Evolutionary conservation across 495 filamentous ascomycete species (phyloP).

Genomic region (Parathielavia hyrcaniae): DNA sequence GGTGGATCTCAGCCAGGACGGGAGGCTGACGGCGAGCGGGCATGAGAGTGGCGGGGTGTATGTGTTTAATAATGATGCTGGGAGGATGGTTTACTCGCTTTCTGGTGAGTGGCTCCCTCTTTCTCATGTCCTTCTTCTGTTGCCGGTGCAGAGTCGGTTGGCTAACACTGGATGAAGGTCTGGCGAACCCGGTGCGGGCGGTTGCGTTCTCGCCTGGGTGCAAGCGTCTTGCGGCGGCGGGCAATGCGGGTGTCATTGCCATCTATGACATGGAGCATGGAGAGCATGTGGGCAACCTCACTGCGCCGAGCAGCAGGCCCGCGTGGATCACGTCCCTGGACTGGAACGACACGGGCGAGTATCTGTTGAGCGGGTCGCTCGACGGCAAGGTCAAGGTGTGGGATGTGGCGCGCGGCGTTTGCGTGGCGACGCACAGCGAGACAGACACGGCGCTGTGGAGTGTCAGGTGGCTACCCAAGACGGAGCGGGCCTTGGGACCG

Average conservation of each 20-base stretch:
- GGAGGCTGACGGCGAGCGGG: constrained; percentile 78
- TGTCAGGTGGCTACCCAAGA: constrained; percentile 83
- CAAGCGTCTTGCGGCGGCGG: constrained; percentile 83
- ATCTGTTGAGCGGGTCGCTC: constrained; percentile 76
- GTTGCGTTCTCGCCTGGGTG: constrained; percentile 82
- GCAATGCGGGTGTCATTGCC: constrained; percentile 80
- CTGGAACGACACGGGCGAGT: constrained; percentile 93
- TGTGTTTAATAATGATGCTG: constrained; percentile 87
- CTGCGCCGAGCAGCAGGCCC: constrained; percentile 51
- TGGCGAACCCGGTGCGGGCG: constrained; percentile 75
- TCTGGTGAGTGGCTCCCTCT: constrained; percentile 50
- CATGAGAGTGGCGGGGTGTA: constrained; percentile 93
- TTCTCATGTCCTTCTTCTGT: too few species aligned
- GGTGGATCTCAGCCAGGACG: constrained; percentile 72
- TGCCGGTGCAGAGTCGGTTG: too few species aligned
- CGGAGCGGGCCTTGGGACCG: constrained; percentile 30
- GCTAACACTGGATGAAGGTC: constrained; percentile 58
- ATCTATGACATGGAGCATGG: constrained; percentile 88
- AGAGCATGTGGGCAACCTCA: constrained; percentile 81
- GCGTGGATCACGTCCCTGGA: constrained; percentile 86
- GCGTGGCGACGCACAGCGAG: constrained; percentile 91
- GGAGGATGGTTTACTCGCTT: constrained; percentile 77
- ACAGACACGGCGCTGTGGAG: constrained; percentile 80
- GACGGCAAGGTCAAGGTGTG: constrained; percentile 95
- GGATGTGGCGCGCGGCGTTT: constrained; percentile 72